These are phyloP conservation scores for Galium porrigens DNA, from an alignment of 305 asterid species.

Conservation along the genomic window DNA sequence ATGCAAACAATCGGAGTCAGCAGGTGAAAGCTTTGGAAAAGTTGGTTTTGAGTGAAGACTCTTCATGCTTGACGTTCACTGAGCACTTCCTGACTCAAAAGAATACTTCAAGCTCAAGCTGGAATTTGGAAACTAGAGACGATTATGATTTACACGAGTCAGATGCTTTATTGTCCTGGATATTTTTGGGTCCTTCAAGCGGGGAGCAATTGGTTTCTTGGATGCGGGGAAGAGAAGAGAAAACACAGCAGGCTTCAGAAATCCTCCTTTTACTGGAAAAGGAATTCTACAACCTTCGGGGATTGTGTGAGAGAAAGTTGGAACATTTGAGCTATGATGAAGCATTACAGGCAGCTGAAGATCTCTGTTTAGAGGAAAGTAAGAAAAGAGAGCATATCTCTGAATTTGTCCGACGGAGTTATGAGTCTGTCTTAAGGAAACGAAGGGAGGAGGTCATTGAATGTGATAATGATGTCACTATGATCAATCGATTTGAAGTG, in stretches of 20 bases:
- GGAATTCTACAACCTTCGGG: slow-evolving; percentile 64
- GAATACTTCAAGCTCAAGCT: slow-evolving; percentile 23
- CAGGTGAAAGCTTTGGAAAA: slow-evolving; percentile 44
- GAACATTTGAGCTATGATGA: slow-evolving; percentile 74
- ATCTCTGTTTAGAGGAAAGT: slow-evolving; percentile 71
- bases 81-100: slow-evolving; percentile 49
- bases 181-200: slow-evolving; percentile 60
- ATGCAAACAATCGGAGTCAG: slow-evolving; percentile 25
- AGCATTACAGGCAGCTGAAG: slow-evolving; percentile 76
- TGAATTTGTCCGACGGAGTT: slow-evolving; percentile 43
- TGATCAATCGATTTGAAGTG: slow-evolving; percentile 54
- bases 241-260: slow-evolving; percentile 49
- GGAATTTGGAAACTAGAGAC: slow-evolving; percentile 27
- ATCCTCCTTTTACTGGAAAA: slow-evolving; percentile 67
- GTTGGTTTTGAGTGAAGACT: slow-evolving; percentile 47
- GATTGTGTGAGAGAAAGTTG: slow-evolving; percentile 68
- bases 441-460: slow-evolving; percentile 59
- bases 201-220: slow-evolving; percentile 57
- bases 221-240: slow-evolving; percentile 53
- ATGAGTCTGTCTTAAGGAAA: slow-evolving; percentile 55
- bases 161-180: slow-evolving; percentile 77
- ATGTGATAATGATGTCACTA: slow-evolving; percentile 34
- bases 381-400: slow-evolving; percentile 51
- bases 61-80: slow-evolving; percentile 48
- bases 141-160: slow-evolving; percentile 44